A percentile compares a stretch with the other conserved stretches of the same genome.
phyloP scores from a whole-genome alignment of 78 protist species.

The Paulinella micropora region DNA sequence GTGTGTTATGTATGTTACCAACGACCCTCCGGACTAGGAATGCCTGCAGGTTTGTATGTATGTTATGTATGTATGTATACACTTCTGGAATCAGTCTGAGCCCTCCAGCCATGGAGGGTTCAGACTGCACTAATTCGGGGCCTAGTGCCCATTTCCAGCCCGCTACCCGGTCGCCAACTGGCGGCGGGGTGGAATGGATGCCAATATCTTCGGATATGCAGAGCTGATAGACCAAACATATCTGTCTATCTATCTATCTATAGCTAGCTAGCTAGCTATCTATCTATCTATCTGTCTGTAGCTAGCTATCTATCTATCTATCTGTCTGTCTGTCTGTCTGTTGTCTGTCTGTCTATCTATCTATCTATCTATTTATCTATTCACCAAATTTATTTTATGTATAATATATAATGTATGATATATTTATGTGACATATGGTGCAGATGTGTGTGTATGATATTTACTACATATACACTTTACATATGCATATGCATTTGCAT shows the following conservation, averaged over 20 bases:
- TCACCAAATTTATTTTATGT: neutral
- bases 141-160: too few relatives aligned
- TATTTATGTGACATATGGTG: neutral
- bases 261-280: neutral
- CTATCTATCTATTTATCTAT: neutral
- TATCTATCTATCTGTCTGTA: neutral
- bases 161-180: too few relatives aligned
- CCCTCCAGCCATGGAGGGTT: too few relatives aligned
- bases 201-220: too few relatives aligned
- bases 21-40: too few relatives aligned
- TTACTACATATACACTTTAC: neutral
- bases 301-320: neutral
- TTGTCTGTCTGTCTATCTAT: neutral
- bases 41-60: too few relatives aligned
- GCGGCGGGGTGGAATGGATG: too few relatives aligned
- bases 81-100: too few relatives aligned
- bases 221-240: neutral
- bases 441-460: neutral
- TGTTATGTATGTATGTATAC: too few relatives aligned
- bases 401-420: neutral
- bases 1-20: too few relatives aligned
- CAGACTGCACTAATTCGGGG: too few relatives aligned
- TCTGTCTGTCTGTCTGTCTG: neutral
- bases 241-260: neutral
- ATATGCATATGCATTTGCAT: neutral